Evolutionary conservation across 2,329 filamentous ascomycete species (phyloP).

Genomic region (Tolypocladium amazonense): DNA sequence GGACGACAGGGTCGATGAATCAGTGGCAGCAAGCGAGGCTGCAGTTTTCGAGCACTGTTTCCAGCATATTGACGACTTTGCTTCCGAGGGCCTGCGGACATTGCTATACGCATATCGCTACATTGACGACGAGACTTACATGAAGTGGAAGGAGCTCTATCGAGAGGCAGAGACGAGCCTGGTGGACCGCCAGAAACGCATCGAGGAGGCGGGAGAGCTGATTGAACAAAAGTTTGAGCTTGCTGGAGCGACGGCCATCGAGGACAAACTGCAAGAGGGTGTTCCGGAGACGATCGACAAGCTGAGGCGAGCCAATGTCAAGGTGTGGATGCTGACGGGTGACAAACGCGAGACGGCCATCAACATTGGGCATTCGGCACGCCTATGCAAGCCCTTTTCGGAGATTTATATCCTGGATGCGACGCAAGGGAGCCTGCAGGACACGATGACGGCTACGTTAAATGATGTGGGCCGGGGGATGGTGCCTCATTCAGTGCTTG

Average conservation of each 20-base stretch:
- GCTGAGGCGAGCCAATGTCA: conserved; percentile 72
- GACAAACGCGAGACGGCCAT: conserved; percentile 83
- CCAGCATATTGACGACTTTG: conserved; percentile 81
- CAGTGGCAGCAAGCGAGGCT: conserved; percentile 40
- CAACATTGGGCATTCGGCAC: conserved; percentile 70
- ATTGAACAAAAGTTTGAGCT: conserved; percentile 71
- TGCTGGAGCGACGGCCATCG: conserved; percentile 76
- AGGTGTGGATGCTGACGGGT: conserved; percentile 86
- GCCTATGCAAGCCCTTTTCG: conserved; percentile 62
- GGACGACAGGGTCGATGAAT: conserved; percentile 26
- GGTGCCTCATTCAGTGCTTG: conserved; percentile 56
- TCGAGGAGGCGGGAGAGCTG: conserved; percentile 68
- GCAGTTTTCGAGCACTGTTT: conserved; percentile 72
- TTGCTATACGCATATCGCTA: conserved; percentile 72
- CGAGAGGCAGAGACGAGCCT: conserved; percentile 71
- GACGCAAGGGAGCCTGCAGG: conserved; percentile 43
- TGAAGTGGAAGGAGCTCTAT: conserved; percentile 63
- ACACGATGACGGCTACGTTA: conserved; percentile 55
- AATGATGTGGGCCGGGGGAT: conserved; percentile 56
- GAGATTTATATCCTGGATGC: conserved; percentile 66
- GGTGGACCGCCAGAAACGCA: conserved; percentile 60
- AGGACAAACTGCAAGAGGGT: conserved; percentile 77
- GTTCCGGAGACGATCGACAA: conserved; percentile 82
- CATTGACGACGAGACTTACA: conserved; percentile 62
- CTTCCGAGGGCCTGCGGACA: conserved; percentile 73